Evolutionary conservation across 176 grass and related monocot species (phyloP), one percentile per base, ranked within the genome.

Genomic region (Puccinellia tenuiflora): DNA sequence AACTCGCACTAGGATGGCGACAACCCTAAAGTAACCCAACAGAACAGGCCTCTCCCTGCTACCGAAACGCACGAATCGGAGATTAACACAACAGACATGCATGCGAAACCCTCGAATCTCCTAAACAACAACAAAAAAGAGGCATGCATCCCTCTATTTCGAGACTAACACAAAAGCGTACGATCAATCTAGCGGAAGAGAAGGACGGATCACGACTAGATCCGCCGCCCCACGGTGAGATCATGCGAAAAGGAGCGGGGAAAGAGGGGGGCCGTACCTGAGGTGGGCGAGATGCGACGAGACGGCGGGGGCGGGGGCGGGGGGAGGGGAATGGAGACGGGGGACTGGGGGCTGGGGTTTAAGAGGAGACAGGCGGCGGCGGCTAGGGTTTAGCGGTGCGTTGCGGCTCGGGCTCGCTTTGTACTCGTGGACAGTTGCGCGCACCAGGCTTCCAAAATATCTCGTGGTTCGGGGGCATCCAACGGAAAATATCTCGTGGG

Each of bases 351-450:
- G 37, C 30, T 76, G 57, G 76, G 89, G 89, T 91, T 91, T 87
- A 70, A 87, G 50, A 74, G 69, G 69, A 59, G 53, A 52, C 62
- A 18, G 26, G 48, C 11, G 24, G 34, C 39, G 76, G 81, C 68
- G 89, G 89, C 89, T 91, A 84, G 89, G 89, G 89, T 91, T 91
- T 83, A 73, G 63, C 13, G 66, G 20, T 25, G 75, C 29, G 76
- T 28, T 30, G 31, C 18, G 43, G 57, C 48, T 68, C 51, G 30
- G 46, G 30, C 38, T n/a, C 62, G 28, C 63, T 45, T 7, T 75
- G 51, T 56, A 12, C 59, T 9, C 9, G 26, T 5, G 48, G 43
- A n/a, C 35, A 66, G 60, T 29, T 33, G 18, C 9, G 34, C 34
- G 64, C 66, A 33, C 28, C 64, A n/a, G 68, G 29, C 55, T 17